phyloP scores from a whole-genome alignment of 768 basidiomycete genomes.

The Mycena haematopus region DNA sequence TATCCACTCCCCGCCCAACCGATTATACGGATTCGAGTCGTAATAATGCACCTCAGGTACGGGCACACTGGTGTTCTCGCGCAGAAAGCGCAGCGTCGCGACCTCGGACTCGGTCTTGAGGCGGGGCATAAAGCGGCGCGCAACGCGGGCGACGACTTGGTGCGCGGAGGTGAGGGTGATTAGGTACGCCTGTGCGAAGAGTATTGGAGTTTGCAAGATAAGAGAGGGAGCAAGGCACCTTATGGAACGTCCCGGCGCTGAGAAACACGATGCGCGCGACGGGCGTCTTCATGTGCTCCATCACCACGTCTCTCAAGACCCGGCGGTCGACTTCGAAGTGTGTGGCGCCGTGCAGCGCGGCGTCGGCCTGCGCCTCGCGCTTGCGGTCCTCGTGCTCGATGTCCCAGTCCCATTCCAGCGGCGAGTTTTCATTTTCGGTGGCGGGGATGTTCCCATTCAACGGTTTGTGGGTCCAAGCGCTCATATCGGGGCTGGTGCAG shows the following conservation, averaged over 20 bases:
- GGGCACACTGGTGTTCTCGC: constrained; percentile 71
- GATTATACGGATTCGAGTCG: constrained; percentile 85
- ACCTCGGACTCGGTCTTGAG: constrained; percentile 90
- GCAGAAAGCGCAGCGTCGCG: constrained; percentile 83
- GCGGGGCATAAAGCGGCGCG: constrained; percentile 84
- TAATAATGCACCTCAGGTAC: constrained; percentile 79
- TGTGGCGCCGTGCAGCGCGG: constrained; percentile 61
- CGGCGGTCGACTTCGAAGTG: constrained; percentile 81
- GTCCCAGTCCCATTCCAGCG: constrained; percentile 73
- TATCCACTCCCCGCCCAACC: constrained; percentile 87
- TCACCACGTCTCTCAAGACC: constrained; percentile 77
- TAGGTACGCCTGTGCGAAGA: constrained; percentile 75
- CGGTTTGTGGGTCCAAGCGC: no score
- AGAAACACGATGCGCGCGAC: constrained; percentile 78
- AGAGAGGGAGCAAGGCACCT: no score
- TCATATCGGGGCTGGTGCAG: no score
- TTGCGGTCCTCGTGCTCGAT: constrained; percentile 73
- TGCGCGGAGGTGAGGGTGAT: constrained; percentile 66
- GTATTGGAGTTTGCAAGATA: neutral
- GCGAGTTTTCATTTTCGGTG: neutral
- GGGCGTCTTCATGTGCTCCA: constrained; percentile 68
- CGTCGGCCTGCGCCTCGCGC: constrained; percentile 68
- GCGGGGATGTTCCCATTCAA: no score
- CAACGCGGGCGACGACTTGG: constrained; percentile 79
- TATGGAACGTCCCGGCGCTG: constrained; percentile 89